Conservation (phyloP, 2,329 filamentous ascomycete genomes). For the Arthrobotrys musiformis region DNA sequence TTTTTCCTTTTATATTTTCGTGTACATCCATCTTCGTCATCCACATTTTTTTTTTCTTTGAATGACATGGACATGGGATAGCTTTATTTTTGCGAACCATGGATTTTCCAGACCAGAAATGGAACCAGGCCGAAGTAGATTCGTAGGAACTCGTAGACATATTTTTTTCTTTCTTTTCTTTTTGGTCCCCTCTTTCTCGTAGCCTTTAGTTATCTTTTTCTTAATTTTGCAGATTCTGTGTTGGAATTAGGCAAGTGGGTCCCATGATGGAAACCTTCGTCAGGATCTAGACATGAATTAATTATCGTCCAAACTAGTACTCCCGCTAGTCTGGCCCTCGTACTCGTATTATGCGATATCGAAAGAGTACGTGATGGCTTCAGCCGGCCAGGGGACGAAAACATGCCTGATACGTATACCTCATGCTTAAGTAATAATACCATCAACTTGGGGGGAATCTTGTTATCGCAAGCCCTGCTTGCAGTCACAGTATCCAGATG, state of each 20-base stretch:
- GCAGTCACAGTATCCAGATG: too few species aligned
- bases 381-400: slow-evolving; percentile 8
- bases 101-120: slow-evolving; percentile 35
- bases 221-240: background rate
- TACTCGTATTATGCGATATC: too few species aligned
- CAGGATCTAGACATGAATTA: slow-evolving; percentile 10
- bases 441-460: background rate
- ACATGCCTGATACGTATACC: background rate
- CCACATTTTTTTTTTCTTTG: slow-evolving; percentile 14
- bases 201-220: background rate
- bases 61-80: slow-evolving; percentile 49
- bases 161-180: background rate
- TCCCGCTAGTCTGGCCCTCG: background rate
- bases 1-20: slow-evolving; percentile 27
- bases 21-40: slow-evolving; percentile 50
- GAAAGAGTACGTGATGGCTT: too few species aligned
- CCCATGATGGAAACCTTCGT: background rate
- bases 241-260: background rate
- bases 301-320: background rate
- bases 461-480: background rate
- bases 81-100: slow-evolving; percentile 33
- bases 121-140: background rate
- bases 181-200: background rate
- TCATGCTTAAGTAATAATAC: too few species aligned
- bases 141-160: slow-evolving; percentile 38